phyloP scores from a whole-genome alignment of 495 filamentous ascomycete genomes.

The Penicillium mononematosum region DNA sequence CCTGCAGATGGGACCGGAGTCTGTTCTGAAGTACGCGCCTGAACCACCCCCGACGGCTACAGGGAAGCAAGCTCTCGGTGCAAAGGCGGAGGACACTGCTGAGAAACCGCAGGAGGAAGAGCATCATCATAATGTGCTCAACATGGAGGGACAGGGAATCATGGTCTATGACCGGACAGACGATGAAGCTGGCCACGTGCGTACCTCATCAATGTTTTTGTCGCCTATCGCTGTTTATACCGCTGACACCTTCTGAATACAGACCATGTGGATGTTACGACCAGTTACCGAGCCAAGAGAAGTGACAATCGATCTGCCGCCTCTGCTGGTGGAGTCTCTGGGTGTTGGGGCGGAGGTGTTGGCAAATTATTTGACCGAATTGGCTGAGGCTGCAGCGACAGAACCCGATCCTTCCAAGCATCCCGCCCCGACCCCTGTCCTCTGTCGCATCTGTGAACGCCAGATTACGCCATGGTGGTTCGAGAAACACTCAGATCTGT shows the following conservation, averaged over 20 bases:
- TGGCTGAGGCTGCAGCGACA: slow-evolving; percentile 81
- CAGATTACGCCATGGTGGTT: slow-evolving; percentile 99
- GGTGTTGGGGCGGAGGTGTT: slow-evolving; percentile 93
- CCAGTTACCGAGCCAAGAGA: slow-evolving; percentile 86
- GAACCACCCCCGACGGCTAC: slow-evolving; percentile 33
- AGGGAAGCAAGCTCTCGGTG: slow-evolving; percentile 13
- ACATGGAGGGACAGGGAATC: slow-evolving; percentile 93
- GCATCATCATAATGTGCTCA: slow-evolving; percentile 57
- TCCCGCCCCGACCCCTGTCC: slow-evolving; percentile 82
- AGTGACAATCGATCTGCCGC: slow-evolving; percentile 91
- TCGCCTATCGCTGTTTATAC: slow-evolving; percentile 1
- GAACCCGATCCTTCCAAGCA: slow-evolving; percentile 85
- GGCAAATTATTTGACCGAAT: slow-evolving; percentile 83
- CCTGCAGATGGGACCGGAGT: slow-evolving; percentile 69
- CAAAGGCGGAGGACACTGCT: slow-evolving; percentile 28
- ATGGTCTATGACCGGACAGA: slow-evolving; percentile 92
- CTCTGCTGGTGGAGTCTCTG: slow-evolving; percentile 86
- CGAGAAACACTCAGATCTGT: slow-evolving; percentile 96
- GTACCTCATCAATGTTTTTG: slow-evolving; percentile 31
- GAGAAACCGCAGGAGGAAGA: slow-evolving; percentile 41
- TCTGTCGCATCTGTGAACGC: slow-evolving; percentile 96
- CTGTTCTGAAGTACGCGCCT: slow-evolving; percentile 58
- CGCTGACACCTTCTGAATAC: slow-evolving; percentile 23
- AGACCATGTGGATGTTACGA: slow-evolving; percentile 99
- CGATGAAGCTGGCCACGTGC: slow-evolving; percentile 82